These are phyloP conservation scores for Colletotrichum sp. DNA, from an alignment of 2,329 filamentous ascomycete species.

Conservation along the genomic window DNA sequence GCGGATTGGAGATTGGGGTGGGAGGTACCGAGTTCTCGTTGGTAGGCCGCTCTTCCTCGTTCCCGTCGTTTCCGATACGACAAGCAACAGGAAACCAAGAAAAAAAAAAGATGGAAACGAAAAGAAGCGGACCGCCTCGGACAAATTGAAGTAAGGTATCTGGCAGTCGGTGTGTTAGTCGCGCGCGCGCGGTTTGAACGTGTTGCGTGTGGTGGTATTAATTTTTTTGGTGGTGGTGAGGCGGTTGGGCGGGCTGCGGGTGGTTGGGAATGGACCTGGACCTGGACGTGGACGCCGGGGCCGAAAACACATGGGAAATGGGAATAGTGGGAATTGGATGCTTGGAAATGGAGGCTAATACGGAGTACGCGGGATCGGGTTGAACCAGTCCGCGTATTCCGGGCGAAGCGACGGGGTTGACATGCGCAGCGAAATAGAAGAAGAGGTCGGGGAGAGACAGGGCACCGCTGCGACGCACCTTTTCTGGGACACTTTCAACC, in stretches of 20 bases:
- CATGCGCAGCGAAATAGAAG: not conserved
- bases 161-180: not conserved
- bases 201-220: not conserved
- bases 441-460: not conserved
- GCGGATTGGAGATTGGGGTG: not conserved
- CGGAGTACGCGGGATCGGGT: constrained; percentile 11
- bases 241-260: not conserved
- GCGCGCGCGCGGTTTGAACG: not conserved
- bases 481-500: not conserved
- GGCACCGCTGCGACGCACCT: not conserved
- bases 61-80: constrained; percentile 9
- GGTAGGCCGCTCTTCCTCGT: not conserved
- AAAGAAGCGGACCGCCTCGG: not conserved
- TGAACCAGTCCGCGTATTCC: constrained; percentile 13
- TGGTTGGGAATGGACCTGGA: constrained; percentile 7
- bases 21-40: not conserved
- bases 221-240: not conserved
- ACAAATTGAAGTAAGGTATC: not conserved
- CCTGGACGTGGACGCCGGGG: not conserved
- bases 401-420: not conserved
- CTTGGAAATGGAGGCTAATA: not conserved
- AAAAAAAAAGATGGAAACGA: not conserved
- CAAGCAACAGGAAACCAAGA: not conserved
- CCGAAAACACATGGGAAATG: not conserved
- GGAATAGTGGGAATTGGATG: not conserved